phyloP scores from a whole-genome alignment of 1,284 basidiomycete genomes.

The Papiliotrema laurentii region DNA sequence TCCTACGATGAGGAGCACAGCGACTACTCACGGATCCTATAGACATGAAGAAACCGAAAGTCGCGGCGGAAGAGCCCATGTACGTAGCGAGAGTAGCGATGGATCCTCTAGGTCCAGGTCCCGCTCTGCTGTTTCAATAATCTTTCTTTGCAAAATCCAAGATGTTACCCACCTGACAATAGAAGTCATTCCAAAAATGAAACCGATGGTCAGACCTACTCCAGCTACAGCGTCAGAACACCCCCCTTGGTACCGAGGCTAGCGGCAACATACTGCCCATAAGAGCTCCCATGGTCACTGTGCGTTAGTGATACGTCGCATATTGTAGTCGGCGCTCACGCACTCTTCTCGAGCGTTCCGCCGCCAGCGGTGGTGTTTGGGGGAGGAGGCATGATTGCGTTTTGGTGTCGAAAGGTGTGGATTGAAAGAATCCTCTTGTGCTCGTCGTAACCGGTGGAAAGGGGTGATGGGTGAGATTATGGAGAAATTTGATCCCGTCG shows the following conservation, averaged over 20 bases:
- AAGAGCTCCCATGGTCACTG: slow-evolving; percentile 78
- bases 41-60: slow-evolving; percentile 50
- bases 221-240: slow-evolving; percentile 52
- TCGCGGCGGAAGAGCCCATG: slow-evolving; percentile 63
- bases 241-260: background rate
- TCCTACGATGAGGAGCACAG: background rate
- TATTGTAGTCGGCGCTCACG: slow-evolving; percentile 12
- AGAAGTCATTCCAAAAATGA: slow-evolving; percentile 86
- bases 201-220: slow-evolving; percentile 91
- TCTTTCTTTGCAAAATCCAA: background rate
- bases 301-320: background rate
- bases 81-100: slow-evolving; percentile 87
- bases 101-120: slow-evolving; percentile 78
- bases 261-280: slow-evolving; percentile 60
- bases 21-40: slow-evolving; percentile 44
- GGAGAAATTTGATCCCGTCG: too few species aligned
- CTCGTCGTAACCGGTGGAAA: too few species aligned
- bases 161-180: slow-evolving; percentile 65
- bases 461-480: too few species aligned
- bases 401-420: too few species aligned
- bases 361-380: slow-evolving; percentile 38
- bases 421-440: too few species aligned
- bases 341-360: slow-evolving; percentile 43
- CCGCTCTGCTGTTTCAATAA: slow-evolving; percentile 56
- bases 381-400: slow-evolving; percentile 39